These are phyloP conservation scores for Tolypocladium inflatum DNA, from an alignment of 2,329 filamentous ascomycete species.

Conservation along the genomic window DNA sequence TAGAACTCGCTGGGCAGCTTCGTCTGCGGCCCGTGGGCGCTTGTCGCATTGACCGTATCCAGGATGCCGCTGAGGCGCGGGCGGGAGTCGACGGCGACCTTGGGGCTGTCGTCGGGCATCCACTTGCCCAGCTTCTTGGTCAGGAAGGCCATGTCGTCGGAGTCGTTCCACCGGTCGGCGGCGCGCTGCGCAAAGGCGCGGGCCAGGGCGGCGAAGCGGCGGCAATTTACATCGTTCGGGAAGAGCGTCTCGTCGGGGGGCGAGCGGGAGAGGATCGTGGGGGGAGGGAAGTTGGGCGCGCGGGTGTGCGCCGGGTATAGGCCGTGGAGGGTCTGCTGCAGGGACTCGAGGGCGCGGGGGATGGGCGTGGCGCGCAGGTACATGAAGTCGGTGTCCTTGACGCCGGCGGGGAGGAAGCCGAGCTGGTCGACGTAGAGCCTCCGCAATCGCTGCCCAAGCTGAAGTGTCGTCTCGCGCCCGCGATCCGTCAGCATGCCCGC, in stretches of 20 bases:
- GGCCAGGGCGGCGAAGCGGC: conserved; percentile 59
- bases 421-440: conserved; percentile 68
- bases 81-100: conserved; percentile 72
- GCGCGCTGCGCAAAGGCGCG: conserved; percentile 63
- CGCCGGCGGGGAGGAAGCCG: conserved; percentile 54
- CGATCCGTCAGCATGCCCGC: conserved; percentile 67
- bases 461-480: conserved; percentile 62
- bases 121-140: conserved; percentile 70
- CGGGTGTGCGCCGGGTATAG: conserved; percentile 55
- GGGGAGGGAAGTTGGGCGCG: conserved; percentile 40
- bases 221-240: conserved; percentile 68
- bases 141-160: conserved; percentile 75
- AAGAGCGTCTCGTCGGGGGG: conserved; percentile 68
- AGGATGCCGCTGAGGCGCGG: conserved; percentile 83
- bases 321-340: conserved; percentile 66
- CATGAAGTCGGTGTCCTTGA: conserved; percentile 49
- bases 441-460: conserved; percentile 58
- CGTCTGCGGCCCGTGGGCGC: conserved; percentile 68
- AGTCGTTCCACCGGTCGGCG: conserved; percentile 63
- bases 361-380: conserved; percentile 69
- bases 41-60: conserved; percentile 85
- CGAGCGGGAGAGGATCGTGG: conserved; percentile 56
- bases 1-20: conserved; percentile 81
- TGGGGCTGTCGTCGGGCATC: conserved; percentile 64
- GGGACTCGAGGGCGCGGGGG: conserved; percentile 65